Evolutionary conservation across 345 rosid species (phyloP).

Genomic region (Garcia nutans): DNA sequence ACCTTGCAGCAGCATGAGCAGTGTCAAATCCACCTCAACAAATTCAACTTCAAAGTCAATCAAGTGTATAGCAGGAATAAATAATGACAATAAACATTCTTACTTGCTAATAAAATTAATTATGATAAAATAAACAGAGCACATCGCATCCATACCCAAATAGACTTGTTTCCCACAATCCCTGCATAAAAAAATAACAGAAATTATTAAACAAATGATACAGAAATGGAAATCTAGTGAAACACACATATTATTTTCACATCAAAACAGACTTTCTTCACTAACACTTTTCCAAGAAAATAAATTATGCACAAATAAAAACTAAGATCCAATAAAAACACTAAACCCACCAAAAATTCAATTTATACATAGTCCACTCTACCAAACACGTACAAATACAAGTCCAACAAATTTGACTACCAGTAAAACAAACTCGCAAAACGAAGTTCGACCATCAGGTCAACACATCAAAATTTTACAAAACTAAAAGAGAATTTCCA

Average conservation of each 20-base stretch:
- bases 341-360: conserved; percentile 3
- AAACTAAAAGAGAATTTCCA: not conserved
- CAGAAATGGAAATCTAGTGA: not conserved
- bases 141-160: conserved; percentile 56
- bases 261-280: not conserved
- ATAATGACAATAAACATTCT: not conserved
- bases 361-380: not conserved
- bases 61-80: not conserved
- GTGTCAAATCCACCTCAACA: conserved; percentile 92
- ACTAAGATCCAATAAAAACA: not conserved
- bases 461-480: not conserved
- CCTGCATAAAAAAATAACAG: conserved; percentile 44
- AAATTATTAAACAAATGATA: not conserved
- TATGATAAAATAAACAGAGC: conserved; percentile 7
- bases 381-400: not conserved
- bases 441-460: not conserved
- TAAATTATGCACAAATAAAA: not conserved
- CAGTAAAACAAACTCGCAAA: not conserved
- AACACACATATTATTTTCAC: not conserved
- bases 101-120: not conserved
- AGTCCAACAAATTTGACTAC: not conserved
- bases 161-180: conserved; percentile 98
- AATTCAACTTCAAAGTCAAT: conserved; percentile 22
- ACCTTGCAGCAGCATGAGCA: conserved; percentile 99
- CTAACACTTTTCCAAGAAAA: not conserved